A percentile compares a stretch with the other conserved stretches of the same genome.
phyloP scores from a whole-genome alignment of 257 asterid species.

The Nyctanthes arbortristis region DNA sequence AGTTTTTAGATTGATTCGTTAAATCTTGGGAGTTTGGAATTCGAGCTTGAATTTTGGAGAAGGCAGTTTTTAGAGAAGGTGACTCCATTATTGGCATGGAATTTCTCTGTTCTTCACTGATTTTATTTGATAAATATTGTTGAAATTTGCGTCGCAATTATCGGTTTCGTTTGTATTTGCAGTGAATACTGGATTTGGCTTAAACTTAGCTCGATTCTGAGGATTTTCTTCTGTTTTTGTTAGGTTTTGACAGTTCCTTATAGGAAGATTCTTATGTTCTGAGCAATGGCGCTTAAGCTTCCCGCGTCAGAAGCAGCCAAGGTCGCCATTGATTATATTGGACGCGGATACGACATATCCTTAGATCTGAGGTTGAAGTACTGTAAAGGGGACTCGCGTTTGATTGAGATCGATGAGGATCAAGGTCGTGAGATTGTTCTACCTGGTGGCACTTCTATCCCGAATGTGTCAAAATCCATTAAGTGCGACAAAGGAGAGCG shows the following conservation, averaged over 20 bases:
- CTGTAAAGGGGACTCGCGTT: constrained; percentile 79
- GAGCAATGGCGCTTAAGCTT: constrained; percentile 79
- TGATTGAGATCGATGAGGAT: constrained; percentile 79
- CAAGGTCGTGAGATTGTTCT: constrained; percentile 77
- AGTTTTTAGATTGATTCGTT: constrained; percentile 36
- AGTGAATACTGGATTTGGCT: not conserved
- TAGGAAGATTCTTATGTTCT: constrained; percentile 27
- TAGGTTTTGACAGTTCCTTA: not conserved
- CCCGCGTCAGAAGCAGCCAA: constrained; percentile 85
- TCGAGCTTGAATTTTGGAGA: no score
- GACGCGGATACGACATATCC: constrained; percentile 86
- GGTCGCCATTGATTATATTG: constrained; percentile 88
- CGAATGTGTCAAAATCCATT: constrained; percentile 74
- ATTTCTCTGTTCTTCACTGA: not conserved
- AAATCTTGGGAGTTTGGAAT: constrained; percentile 33
- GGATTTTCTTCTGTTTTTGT: constrained; percentile 18
- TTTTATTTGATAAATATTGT: not conserved
- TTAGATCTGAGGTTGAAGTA: constrained; percentile 87
- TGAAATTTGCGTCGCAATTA: not conserved
- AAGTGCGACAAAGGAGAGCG: constrained; percentile 98
- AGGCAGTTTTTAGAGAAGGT: not conserved
- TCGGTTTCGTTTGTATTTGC: not conserved
- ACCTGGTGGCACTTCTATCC: constrained; percentile 74
- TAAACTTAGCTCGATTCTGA: not conserved
- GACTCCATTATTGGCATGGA: not conserved